Evolutionary conservation across 2,329 filamentous ascomycete genomes (phyloP), one percentile per base, ranked within the genome.

Genomic region (Scedosporium minutisporum): DNA sequence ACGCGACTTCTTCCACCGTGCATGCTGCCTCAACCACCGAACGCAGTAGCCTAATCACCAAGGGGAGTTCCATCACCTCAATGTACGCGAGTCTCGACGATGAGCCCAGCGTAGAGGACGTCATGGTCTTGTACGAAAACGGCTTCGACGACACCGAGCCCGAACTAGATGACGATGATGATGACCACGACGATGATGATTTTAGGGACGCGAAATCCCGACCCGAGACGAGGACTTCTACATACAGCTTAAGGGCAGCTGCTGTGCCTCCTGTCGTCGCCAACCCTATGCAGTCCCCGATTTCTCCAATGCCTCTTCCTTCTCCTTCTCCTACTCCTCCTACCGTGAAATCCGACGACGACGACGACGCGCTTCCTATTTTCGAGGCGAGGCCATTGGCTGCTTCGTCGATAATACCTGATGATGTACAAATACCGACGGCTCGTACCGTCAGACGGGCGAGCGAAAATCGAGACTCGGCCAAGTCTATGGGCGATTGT

Each of bases 41-140:
- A 70, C 83, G 90, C 65, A 96, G 90, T 72, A 96, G 92, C 70
- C 81, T 95, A 59, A 73, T 88, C 66, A 95, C 91, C 3, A 91
- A 90, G 68, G 85, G 86, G 64, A 96, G 89, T 77, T 92, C 89
- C 1, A 80, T 87, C 61, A 88, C 76, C 76, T 95, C 79, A 65
- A 81, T 80, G 73, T 78, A 78, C 65, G 74, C 67, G 57, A 55
- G 66, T 67, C 61, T 69, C 66, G 51, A 70, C 61, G 84, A 86
- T 66, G 83, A 82, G 48, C 78, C 83, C 62, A 86, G 83, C 68
- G 77, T 88, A 38, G 84, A 87, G 67, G 85, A 88, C 76, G 82
- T 91, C 62, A 87, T 90, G 74, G 86, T 83, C 70, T 86, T 87
- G 77, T 89, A 88, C 71, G 85, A 87, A 70, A 79, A 81, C 66